Percentiles rank a stretch among this genome's conserved stretches.
Evolutionary conservation across 768 basidiomycete species (phyloP).

Genomic region (Mycena vitilis): DNA sequence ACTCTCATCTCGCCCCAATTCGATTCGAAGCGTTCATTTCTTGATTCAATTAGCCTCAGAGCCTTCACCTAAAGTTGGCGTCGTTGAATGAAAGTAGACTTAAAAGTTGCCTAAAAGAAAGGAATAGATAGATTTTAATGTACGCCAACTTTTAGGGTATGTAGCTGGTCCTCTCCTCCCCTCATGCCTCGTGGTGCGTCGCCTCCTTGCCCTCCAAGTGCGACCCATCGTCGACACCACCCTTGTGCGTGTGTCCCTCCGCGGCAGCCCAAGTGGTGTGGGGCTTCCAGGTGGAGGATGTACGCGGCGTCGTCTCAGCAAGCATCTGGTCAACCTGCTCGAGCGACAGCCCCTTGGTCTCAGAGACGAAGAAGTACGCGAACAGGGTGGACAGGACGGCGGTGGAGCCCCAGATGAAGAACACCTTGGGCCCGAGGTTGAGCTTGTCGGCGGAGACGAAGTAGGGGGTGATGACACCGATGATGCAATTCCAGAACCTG

Average conservation of each 20-base stretch:
- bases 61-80: too few species aligned
- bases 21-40: too few species aligned
- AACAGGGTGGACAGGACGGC: slow-evolving; percentile 3
- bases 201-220: too few species aligned
- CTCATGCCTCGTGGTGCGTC: too few species aligned
- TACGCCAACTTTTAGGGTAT: neutral
- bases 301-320: neutral
- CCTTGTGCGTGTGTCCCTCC: neutral
- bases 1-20: too few species aligned
- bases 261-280: slow-evolving; percentile 3
- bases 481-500: slow-evolving; percentile 17
- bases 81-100: too few species aligned
- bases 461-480: slow-evolving; percentile 12
- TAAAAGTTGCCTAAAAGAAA: neutral
- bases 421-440: slow-evolving; percentile 13
- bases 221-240: neutral
- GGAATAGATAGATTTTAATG: neutral
- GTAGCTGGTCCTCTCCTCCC: neutral
- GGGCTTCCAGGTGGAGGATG: neutral
- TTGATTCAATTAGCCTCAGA: too few species aligned
- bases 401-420: slow-evolving; percentile 11
- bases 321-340: slow-evolving; percentile 15
- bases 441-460: slow-evolving; percentile 13
- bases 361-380: slow-evolving; percentile 12
- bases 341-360: slow-evolving; percentile 2